Evolutionary conservation across 1,284 basidiomycete genomes (phyloP).

Genomic region (Cryptococcus sp.): DNA sequence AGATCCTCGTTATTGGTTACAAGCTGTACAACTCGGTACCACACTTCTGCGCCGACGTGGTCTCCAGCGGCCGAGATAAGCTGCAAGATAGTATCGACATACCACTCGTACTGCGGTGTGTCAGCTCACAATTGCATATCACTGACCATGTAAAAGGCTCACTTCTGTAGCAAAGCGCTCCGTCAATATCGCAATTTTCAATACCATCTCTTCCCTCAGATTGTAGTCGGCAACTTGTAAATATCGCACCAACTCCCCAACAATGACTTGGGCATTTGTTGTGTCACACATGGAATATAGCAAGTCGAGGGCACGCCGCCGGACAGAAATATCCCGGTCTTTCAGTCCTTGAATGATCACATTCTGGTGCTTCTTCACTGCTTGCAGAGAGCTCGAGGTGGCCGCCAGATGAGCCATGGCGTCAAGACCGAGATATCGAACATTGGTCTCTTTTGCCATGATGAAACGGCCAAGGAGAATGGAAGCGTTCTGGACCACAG

Average conservation of each 20-base stretch:
- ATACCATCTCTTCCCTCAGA: slow-evolving; percentile 94
- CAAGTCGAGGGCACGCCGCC: slow-evolving; percentile 88
- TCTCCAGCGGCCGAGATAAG: slow-evolving; percentile 96
- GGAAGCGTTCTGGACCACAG: slow-evolving; percentile 85
- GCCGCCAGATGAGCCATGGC: slow-evolving; percentile 98
- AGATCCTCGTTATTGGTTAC: slow-evolving; percentile 98
- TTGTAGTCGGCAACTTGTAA: slow-evolving; percentile 93
- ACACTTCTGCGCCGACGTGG: slow-evolving; percentile 97
- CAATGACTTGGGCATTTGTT: slow-evolving; percentile 91
- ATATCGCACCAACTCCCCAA: slow-evolving; percentile 90
- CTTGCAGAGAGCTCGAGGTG: slow-evolving; percentile 81
- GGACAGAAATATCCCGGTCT: slow-evolving; percentile 96
- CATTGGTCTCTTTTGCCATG: slow-evolving; percentile 96
- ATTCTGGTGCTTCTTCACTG: slow-evolving; percentile 92
- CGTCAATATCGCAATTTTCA: slow-evolving; percentile 97
- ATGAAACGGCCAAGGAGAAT: slow-evolving; percentile 93
- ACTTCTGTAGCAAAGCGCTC: slow-evolving; percentile 88
- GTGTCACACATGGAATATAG: slow-evolving; percentile 99
- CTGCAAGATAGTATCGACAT: slow-evolving; percentile 93
- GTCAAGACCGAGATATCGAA: slow-evolving; percentile 94
- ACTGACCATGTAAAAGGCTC: slow-evolving; percentile 51
- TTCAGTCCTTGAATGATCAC: slow-evolving; percentile 92
- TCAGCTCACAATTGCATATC: slow-evolving; percentile 8
- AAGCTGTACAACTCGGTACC: slow-evolving; percentile 98
- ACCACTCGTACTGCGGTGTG: slow-evolving; percentile 75